Percentiles rank a stretch among this genome's conserved stretches.
Conservation (phyloP, 495 filamentous ascomycete species). For the Annulohypoxylon moriforme region DNA sequence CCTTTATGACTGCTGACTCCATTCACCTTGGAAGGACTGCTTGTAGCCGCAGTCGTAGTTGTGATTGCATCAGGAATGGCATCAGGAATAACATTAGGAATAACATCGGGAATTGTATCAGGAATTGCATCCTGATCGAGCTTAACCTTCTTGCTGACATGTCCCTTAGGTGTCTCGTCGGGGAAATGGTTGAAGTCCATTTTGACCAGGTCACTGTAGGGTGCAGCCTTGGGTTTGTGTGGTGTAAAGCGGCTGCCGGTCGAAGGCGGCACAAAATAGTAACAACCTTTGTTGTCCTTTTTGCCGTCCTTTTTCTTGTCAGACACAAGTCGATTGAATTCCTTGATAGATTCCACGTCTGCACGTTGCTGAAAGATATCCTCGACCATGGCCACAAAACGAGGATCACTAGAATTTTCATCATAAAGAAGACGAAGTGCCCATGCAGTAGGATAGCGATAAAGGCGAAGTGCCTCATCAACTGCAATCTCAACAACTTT, state of each 20-base stretch:
- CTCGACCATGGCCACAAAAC: slow-evolving; percentile 60
- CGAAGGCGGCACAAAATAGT: slow-evolving; percentile 59
- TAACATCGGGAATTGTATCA: too few species aligned
- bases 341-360: slow-evolving; percentile 53
- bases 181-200: slow-evolving; percentile 44
- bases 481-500: slow-evolving; percentile 58
- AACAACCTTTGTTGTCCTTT: slow-evolving; percentile 57
- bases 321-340: slow-evolving; percentile 56
- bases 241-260: slow-evolving; percentile 48
- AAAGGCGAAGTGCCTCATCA: slow-evolving; percentile 60
- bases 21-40: too few species aligned
- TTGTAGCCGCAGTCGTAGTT: too few species aligned
- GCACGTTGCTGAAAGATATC: slow-evolving; percentile 60
- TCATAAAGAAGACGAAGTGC: slow-evolving; percentile 65
- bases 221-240: slow-evolving; percentile 54
- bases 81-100: too few species aligned
- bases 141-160: slow-evolving; percentile 53
- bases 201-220: slow-evolving; percentile 56
- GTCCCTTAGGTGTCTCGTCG: slow-evolving; percentile 33
- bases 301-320: slow-evolving; percentile 63
- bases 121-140: slow-evolving; percentile 28
- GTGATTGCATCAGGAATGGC: too few species aligned
- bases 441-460: slow-evolving; percentile 65
- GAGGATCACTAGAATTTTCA: slow-evolving; percentile 55
- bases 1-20: slow-evolving; percentile 22